Percentiles rank a stretch among this genome's conserved stretches.
These are phyloP conservation scores for Neophaeococcomyces aloes DNA, from an alignment of 2,329 filamentous ascomycete genomes.

Conservation along the genomic window DNA sequence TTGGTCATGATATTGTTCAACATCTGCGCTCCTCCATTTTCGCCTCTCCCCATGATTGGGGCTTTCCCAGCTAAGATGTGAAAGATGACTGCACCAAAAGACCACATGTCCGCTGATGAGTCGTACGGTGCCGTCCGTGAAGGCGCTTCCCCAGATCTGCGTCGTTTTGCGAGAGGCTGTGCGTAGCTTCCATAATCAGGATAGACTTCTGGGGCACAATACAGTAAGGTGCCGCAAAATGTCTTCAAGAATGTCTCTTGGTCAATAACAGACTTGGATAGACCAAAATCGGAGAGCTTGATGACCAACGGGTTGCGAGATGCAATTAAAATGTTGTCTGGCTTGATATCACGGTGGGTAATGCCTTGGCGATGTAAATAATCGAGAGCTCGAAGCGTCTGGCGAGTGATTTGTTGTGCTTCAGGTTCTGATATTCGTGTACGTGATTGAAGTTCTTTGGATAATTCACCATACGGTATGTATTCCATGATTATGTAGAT, in stretches of 20 bases:
- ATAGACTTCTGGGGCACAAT: conserved; percentile 95
- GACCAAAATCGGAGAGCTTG: conserved; percentile 90
- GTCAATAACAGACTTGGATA: conserved; percentile 88
- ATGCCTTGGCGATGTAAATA: conserved; percentile 84
- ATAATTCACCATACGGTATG: conserved; percentile 71
- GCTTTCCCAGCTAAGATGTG: conserved; percentile 69
- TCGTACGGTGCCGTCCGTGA: conserved; percentile 56
- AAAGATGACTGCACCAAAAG: conserved; percentile 83
- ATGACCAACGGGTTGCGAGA: conserved; percentile 63
- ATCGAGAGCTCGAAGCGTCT: conserved; percentile 65
- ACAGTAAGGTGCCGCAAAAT: conserved; percentile 90
- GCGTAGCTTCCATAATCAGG: conserved; percentile 63
- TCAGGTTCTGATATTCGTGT: conserved; percentile 56
- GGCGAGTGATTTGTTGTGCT: conserved; percentile 58
- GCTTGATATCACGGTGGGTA: conserved; percentile 97
- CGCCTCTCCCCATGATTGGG: conserved; percentile 68
- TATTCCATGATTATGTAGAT: conserved; percentile 98
- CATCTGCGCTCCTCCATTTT: conserved; percentile 67
- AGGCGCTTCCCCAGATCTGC: conserved; percentile 41
- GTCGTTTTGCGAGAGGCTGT: conserved; percentile 41
- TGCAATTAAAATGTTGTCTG: conserved; percentile 87
- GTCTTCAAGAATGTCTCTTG: conserved; percentile 89
- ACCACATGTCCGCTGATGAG: conserved; percentile 93
- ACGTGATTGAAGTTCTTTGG: conserved; percentile 54
- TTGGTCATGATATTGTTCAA: conserved; percentile 73